Percentiles rank a stretch among this genome's conserved stretches.
Conservation (phyloP, 805 yeast species). For the Wickerhamiella alocasiicola region DNA sequence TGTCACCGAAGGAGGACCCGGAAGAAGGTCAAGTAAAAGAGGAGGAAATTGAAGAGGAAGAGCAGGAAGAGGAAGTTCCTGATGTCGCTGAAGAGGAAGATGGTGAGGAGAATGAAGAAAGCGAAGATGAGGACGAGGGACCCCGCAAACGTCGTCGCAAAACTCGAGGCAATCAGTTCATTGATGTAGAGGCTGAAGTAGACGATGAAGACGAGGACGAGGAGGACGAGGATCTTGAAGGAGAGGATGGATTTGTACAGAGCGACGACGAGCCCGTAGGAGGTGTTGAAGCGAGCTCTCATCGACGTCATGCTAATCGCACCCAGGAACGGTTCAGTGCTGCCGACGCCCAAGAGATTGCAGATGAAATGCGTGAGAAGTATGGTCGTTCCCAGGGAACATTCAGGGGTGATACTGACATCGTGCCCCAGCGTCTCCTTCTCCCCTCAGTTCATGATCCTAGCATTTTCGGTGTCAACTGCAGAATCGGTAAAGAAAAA, state of each 20-base stretch:
- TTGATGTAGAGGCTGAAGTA: conserved; percentile 98
- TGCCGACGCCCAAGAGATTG: conserved; percentile 88
- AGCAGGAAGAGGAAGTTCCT: not conserved
- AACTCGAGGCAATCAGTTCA: conserved; percentile 54
- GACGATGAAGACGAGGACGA: conserved; percentile 91
- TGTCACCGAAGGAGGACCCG: conserved; percentile 6
- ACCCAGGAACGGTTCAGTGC: conserved; percentile 64
- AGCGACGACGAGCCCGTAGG: conserved; percentile 40
- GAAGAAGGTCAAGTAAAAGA: no score
- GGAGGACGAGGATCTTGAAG: conserved; percentile 83
- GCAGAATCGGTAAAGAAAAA: conserved; percentile 86
- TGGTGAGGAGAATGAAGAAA: conserved; percentile 32
- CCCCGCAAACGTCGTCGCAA: conserved; percentile 32
- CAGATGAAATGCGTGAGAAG: conserved; percentile 81
- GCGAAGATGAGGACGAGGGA: conserved; percentile 25
- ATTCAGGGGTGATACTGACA: conserved; percentile 73
- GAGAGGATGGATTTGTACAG: conserved; percentile 48
- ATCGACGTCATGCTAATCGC: conserved; percentile 79
- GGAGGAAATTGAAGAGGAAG: not conserved
- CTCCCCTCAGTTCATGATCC: conserved; percentile 96
- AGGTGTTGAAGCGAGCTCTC: conserved; percentile 33
- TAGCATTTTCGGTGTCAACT: conserved; percentile 87
- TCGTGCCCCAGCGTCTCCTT: conserved; percentile 84
- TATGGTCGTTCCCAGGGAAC: conserved; percentile 79
- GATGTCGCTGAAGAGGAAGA: conserved; percentile 17